Conservation (phyloP, 371 early-diverging fungal genomes). For the Rhizopus microsporus region DNA sequence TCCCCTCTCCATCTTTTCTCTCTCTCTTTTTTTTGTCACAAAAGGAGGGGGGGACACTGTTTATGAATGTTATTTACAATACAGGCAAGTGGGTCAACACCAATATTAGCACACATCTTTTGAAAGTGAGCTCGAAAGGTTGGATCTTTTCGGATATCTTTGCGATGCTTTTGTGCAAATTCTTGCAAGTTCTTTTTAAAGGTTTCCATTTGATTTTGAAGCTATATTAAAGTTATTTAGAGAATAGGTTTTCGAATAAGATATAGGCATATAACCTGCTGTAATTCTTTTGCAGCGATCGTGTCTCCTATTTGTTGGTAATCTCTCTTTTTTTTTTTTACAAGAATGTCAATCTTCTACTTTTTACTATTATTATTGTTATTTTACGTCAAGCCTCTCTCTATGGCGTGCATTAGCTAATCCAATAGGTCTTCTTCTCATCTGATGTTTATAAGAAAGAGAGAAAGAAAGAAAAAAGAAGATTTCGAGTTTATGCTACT, state of each 20-base stretch:
- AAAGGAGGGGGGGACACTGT: no score
- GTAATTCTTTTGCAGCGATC: constrained; percentile 58
- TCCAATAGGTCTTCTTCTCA: constrained; percentile 47
- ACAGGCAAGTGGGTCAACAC: constrained; percentile 96
- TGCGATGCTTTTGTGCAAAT: constrained; percentile 84
- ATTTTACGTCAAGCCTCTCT: constrained; percentile 32
- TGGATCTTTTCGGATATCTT: constrained; percentile 88
- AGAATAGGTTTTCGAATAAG: background rate
- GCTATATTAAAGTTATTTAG: constrained; percentile 28
- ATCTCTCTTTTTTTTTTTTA: constrained; percentile 41
- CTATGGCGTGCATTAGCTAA: constrained; percentile 33
- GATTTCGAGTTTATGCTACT: background rate
- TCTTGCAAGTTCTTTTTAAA: constrained; percentile 84
- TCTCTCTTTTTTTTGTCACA: background rate
- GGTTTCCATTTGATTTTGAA: constrained; percentile 72
- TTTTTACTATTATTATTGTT: background rate
- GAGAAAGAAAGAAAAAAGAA: constrained; percentile 4
- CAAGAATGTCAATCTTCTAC: background rate
- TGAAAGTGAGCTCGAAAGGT: constrained; percentile 90
- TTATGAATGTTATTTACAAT: constrained; percentile 13
- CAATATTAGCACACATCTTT: constrained; percentile 90
- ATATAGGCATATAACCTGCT: constrained; percentile 38
- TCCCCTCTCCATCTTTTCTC: background rate
- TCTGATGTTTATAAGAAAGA: constrained; percentile 1
- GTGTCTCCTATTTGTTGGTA: constrained; percentile 57